phyloP scores from a whole-genome alignment of 2,329 filamentous ascomycete genomes.

The Trichoderma sp. region DNA sequence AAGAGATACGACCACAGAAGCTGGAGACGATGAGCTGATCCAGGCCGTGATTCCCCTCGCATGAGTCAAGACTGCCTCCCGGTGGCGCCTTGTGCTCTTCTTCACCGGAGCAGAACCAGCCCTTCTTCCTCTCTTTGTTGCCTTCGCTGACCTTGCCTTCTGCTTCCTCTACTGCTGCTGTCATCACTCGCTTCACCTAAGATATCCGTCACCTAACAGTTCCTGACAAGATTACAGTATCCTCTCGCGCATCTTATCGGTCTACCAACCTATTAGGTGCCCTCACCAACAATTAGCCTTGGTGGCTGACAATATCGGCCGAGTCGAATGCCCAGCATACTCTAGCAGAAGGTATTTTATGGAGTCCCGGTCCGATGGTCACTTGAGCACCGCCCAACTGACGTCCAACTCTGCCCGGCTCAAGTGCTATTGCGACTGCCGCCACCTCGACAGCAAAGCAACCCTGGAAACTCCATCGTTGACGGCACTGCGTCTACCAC shows the following conservation, averaged over 20 bases:
- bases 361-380: constrained; percentile 10
- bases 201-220: no score
- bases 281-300: background rate
- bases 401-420: background rate
- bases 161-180: no score
- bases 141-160: no score
- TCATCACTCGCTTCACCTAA: no score
- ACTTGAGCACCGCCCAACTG: constrained; percentile 25
- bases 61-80: no score
- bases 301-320: constrained; percentile 10
- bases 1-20: constrained; percentile 6
- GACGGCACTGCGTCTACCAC: background rate
- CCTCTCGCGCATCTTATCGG: no score
- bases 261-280: background rate
- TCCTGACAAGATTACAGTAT: no score
- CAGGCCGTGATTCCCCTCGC: background rate
- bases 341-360: background rate
- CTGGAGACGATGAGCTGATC: constrained; percentile 6
- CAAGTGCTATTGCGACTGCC: constrained; percentile 2
- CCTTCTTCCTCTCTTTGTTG: no score
- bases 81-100: no score
- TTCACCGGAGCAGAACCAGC: no score
- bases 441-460: background rate
- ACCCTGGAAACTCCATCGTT: constrained; percentile 8
- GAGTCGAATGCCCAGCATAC: background rate